Conservation (phyloP, 345 rosid genomes). For the Lenwebbia sp. region DNA sequence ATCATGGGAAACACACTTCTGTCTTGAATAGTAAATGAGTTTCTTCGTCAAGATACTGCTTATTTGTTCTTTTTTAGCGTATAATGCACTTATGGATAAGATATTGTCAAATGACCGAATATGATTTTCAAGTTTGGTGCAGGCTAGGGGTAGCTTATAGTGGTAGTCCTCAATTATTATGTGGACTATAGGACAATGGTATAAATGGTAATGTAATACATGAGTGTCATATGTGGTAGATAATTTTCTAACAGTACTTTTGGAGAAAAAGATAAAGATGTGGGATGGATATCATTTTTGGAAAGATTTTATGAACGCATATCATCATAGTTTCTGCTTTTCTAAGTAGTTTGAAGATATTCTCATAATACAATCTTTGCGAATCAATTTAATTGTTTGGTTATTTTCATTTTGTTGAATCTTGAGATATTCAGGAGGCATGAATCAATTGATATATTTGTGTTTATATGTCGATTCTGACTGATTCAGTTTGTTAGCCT, state of each 20-base stretch:
- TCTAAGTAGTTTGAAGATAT: background rate
- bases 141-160: background rate
- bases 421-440: background rate
- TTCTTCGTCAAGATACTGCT: background rate
- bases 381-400: background rate
- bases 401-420: background rate
- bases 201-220: too few relatives aligned
- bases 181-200: too few relatives aligned
- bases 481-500: background rate
- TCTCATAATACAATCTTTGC: background rate
- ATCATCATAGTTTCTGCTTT: background rate
- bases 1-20: background rate
- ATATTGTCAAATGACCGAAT: background rate
- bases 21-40: background rate
- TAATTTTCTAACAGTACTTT: background rate
- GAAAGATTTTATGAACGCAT: background rate
- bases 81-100: background rate
- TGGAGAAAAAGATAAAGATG: background rate
- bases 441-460: background rate
- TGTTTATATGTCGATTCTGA: background rate
- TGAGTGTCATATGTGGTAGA: background rate
- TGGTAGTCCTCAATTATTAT: too few relatives aligned
- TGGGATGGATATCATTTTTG: background rate
- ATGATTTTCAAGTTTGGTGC: background rate
- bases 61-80: background rate